Evolutionary conservation across 495 filamentous ascomycete genomes (phyloP), one percentile per base, ranked within the genome.

Genomic region (Darksidea phi): DNA sequence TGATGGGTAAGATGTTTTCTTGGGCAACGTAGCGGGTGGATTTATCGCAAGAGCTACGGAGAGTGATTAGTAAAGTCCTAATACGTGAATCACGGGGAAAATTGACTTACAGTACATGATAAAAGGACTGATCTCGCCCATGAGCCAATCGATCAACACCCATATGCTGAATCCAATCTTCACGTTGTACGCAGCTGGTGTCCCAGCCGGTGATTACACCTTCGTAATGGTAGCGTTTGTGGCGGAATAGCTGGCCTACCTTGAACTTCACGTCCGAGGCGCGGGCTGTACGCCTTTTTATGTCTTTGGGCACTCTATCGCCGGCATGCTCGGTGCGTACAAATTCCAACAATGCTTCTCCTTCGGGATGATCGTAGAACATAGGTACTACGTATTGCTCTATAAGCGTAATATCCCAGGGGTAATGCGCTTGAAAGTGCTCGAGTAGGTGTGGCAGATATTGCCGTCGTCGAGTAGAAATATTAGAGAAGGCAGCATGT

Each of bases 191-290:
- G 71, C 77, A 82, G 73, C 82, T 78, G 0, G 78, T 71, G 57
- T 91, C 87, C 94, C 94, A 98, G 17, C 93, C 93, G 11, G 86
- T 88, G 61, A 98, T 89, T 11, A 95, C 78, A 20, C 86, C 91
- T 21, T 80, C 76, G 70, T 94, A 96, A 21, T 79, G 72, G 73
- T 96, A 97, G 48, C 89, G 82, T 66, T 79, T 85, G 70, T 97
- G 94, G 52, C 77, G 79, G 70, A 97, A 94, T 1, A 95, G 82
- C 63, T 94, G 87, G 3, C 94, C 94, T 46, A 98, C 82, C 55
- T 78, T 82, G 74, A 87, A 93, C 54, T 71, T 77, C n/a, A 90
- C 83, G 21, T 73, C 73, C 64, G 51, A 67, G 65, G 56, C 73
- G 41, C 57, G 67, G 51, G 63, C 81, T 72, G 74, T 70, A 6